Conservation (phyloP, 2,329 filamentous ascomycete genomes). For the Celoporthe dispersa region DNA sequence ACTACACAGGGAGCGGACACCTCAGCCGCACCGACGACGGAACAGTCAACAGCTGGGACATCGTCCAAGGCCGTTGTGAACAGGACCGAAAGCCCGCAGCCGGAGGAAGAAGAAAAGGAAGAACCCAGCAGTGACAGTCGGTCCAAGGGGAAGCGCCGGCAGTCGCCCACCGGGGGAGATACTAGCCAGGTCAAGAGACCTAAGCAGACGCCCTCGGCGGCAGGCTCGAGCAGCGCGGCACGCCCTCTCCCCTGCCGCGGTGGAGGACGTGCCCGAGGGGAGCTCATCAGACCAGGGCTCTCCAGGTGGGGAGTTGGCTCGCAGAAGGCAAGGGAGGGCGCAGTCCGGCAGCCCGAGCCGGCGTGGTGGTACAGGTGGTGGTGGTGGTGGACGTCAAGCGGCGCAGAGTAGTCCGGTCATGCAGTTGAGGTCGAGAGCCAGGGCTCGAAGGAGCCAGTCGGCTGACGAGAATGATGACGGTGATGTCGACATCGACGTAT, state of each 20-base stretch:
- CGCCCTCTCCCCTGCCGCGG: background rate
- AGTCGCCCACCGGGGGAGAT: background rate
- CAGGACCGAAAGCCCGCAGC: background rate
- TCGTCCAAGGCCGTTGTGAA: background rate
- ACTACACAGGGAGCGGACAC: background rate
- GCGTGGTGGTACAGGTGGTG: background rate
- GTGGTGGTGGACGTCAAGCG: background rate
- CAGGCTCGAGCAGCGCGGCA: background rate
- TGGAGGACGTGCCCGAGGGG: background rate
- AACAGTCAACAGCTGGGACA: too few species aligned
- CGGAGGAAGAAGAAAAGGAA: background rate
- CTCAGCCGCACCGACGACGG: too few species aligned
- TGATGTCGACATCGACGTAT: background rate
- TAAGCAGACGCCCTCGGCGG: constrained; percentile 1
- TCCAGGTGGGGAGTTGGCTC: background rate
- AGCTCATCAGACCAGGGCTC: background rate
- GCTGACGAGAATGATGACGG: background rate
- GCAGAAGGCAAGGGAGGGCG: background rate
- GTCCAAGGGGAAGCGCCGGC: background rate
- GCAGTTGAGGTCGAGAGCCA: background rate
- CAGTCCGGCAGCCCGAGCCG: background rate
- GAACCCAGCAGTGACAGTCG: background rate
- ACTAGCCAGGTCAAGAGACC: background rate
- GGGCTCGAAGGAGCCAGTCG: background rate
- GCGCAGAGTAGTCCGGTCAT: background rate